Conservation (phyloP, 768 basidiomycete species). For the Rhizopogon vesiculosus region DNA sequence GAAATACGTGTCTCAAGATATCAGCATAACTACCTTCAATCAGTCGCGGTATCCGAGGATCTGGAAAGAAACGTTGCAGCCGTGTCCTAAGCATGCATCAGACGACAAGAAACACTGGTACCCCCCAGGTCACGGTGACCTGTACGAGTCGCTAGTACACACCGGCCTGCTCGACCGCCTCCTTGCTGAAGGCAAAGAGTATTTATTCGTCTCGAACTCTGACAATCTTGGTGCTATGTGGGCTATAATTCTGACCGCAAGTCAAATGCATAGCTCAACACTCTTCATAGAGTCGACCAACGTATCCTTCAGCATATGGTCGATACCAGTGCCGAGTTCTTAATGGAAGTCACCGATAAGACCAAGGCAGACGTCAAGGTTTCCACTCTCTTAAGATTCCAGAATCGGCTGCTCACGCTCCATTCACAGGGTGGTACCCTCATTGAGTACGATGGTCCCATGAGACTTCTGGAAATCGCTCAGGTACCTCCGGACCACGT, state of each 20-base stretch:
- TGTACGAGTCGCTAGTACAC: conserved; percentile 89
- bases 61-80: conserved; percentile 82
- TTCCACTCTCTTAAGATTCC: not conserved
- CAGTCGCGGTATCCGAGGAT: conserved; percentile 95
- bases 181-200: conserved; percentile 89
- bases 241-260: conserved; percentile 20
- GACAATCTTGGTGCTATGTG: conserved; percentile 93
- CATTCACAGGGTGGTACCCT: conserved; percentile 68
- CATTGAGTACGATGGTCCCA: conserved; percentile 85
- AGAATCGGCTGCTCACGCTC: not conserved
- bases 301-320: conserved; percentile 86
- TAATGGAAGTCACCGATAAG: conserved; percentile 97
- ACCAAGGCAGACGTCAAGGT: conserved; percentile 80
- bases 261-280: conserved; percentile 5
- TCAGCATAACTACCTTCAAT: conserved; percentile 89
- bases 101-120: conserved; percentile 94
- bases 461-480: conserved; percentile 89
- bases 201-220: conserved; percentile 96
- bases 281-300: conserved; percentile 60
- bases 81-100: conserved; percentile 69
- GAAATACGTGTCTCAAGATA: conserved; percentile 93
- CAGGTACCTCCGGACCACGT: conserved; percentile 92
- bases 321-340: conserved; percentile 74
- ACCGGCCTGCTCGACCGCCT: conserved; percentile 90
- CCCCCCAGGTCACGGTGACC: conserved; percentile 94